A percentile compares a stretch with the other conserved stretches of the same genome.
phyloP scores from a whole-genome alignment of 345 rosid species.

The Hevea brasiliensis region DNA sequence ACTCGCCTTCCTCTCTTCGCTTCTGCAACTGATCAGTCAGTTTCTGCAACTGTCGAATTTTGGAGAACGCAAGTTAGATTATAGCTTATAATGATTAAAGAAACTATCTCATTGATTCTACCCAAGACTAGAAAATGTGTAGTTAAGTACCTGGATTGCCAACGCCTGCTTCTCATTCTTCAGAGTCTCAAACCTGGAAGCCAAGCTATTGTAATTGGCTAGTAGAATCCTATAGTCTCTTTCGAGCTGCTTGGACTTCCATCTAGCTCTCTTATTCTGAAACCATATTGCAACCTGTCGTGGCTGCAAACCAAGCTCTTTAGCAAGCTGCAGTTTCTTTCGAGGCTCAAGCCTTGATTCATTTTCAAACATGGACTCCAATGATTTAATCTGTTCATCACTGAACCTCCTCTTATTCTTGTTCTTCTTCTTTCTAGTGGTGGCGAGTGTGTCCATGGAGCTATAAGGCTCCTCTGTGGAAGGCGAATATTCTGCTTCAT shows the following conservation, averaged over 20 bases:
- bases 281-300: constrained; percentile 93
- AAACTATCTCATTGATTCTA: no score
- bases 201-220: constrained; percentile 51
- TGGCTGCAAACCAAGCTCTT: constrained; percentile 77
- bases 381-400: constrained; percentile 74
- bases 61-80: neutral
- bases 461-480: constrained; percentile 31
- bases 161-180: constrained; percentile 70
- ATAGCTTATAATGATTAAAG: neutral
- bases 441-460: constrained; percentile 12
- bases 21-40: constrained; percentile 43
- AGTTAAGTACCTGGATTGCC: constrained; percentile 49
- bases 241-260: constrained; percentile 85
- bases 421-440: constrained; percentile 45
- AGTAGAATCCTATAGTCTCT: constrained; percentile 52
- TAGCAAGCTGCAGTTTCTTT: constrained; percentile 70
- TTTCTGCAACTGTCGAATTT: constrained; percentile 53
- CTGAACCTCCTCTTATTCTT: constrained; percentile 70
- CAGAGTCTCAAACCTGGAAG: constrained; percentile 54
- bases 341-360: constrained; percentile 73
- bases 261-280: constrained; percentile 84
- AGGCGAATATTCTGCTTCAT: constrained; percentile 43
- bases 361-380: constrained; percentile 67
- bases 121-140: neutral
- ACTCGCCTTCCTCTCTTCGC: constrained; percentile 32